Evolutionary conservation across 1,139 yeast species (phyloP).

Genomic region (Keqinozyma sinolaborantium): DNA sequence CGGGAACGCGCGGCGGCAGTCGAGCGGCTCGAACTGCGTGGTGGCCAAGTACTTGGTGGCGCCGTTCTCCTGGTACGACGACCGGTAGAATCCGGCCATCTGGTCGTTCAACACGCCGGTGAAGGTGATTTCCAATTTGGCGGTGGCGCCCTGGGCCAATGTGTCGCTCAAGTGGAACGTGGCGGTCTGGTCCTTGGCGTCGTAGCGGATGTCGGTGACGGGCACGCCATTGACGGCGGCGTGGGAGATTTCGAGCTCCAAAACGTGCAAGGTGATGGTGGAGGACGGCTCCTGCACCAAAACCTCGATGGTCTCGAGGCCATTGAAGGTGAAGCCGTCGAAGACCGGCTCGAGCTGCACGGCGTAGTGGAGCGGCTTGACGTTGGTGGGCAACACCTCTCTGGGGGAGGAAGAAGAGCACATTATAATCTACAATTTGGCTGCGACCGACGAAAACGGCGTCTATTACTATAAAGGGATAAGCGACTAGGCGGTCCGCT

Average conservation of each 20-base stretch:
- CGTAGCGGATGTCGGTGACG: slow-evolving; percentile 27
- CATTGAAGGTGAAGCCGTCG: slow-evolving; percentile 65
- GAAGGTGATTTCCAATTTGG: slow-evolving; percentile 51
- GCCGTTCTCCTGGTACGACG: slow-evolving; percentile 63
- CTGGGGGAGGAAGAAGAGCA: slow-evolving; percentile 30
- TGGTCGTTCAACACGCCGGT: slow-evolving; percentile 72
- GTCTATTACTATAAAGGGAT: no score
- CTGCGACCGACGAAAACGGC: no score
- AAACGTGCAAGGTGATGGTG: slow-evolving; percentile 52
- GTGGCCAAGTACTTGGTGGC: slow-evolving; percentile 64
- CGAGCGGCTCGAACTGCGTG: slow-evolving; percentile 89
- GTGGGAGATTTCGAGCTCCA: slow-evolving; percentile 60
- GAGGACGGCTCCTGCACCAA: slow-evolving; percentile 55
- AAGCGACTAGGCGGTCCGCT: slow-evolving; percentile 63
- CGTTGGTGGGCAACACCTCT: slow-evolving; percentile 70
- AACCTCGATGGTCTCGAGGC: slow-evolving; percentile 62
- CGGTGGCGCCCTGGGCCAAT: slow-evolving; percentile 41
- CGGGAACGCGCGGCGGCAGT: slow-evolving; percentile 89
- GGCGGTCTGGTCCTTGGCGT: slow-evolving; percentile 60
- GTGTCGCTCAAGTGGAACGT: slow-evolving; percentile 55
- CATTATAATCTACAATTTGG: no score
- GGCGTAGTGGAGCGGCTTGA: slow-evolving; percentile 69
- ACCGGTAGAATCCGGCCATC: slow-evolving; percentile 87
- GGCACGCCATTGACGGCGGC: slow-evolving; percentile 44
- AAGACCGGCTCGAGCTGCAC: slow-evolving; percentile 73